Evolutionary conservation across 352 stramenopile species (phyloP).

Genomic region (Globisporangium emineosum): DNA sequence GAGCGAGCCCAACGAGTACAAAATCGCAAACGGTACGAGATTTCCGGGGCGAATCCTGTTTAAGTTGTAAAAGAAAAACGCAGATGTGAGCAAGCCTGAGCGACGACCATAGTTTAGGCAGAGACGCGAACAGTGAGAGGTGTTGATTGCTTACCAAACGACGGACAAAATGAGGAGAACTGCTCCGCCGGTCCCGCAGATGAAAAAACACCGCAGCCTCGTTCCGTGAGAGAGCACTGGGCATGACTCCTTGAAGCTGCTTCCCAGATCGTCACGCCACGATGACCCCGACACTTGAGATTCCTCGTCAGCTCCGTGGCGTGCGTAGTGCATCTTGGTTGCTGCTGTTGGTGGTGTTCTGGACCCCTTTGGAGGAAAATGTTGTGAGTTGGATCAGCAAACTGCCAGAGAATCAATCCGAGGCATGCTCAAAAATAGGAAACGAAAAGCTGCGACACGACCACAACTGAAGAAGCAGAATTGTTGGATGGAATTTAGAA

Average conservation of each 20-base stretch:
- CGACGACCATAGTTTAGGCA: too few species aligned
- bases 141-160: conserved; percentile 7
- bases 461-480: not conserved
- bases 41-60: conserved; percentile 16
- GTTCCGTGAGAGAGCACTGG: conserved; percentile 4
- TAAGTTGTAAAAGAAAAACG: not conserved
- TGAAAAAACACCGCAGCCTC: conserved; percentile 5
- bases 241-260: conserved; percentile 16
- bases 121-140: too few species aligned
- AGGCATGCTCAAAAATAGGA: not conserved
- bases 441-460: not conserved
- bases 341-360: not conserved
- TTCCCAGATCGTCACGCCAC: conserved; percentile 11
- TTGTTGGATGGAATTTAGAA: not conserved
- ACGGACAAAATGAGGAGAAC: conserved; percentile 13
- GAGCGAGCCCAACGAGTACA: conserved; percentile 57
- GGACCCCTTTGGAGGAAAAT: not conserved
- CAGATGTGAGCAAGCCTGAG: too few species aligned
- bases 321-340: conserved; percentile 12
- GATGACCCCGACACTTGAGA: not conserved
- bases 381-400: conserved; percentile 4
- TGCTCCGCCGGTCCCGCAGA: not conserved
- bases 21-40: conserved; percentile 29
- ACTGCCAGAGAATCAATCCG: not conserved
- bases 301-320: conserved; percentile 10